Evolutionary conservation across 441 rosid species (phyloP).

Genomic region (Geranium incanum): DNA sequence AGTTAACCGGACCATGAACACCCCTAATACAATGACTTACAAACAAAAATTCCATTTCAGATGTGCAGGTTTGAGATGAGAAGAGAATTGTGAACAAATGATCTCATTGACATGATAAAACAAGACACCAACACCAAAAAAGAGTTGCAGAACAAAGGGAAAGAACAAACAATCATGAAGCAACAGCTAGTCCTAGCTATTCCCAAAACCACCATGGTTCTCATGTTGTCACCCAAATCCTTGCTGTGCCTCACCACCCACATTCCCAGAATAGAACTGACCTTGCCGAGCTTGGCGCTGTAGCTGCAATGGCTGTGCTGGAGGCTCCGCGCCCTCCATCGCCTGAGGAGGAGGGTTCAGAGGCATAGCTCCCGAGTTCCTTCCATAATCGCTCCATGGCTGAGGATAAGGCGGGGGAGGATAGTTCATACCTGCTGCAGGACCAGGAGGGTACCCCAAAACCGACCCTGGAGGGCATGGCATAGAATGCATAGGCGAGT

Average conservation of each 20-base stretch:
- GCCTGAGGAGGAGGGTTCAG: slow-evolving; percentile 16
- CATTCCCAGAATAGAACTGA: slow-evolving; percentile 43
- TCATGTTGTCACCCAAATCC: slow-evolving; percentile 74
- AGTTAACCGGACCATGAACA: too few species aligned
- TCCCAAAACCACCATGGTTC: slow-evolving; percentile 55
- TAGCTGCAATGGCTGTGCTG: slow-evolving; percentile 32
- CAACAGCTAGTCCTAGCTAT: slow-evolving; percentile 33
- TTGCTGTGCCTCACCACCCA: slow-evolving; percentile 44
- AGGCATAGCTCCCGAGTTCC: slow-evolving; percentile 29
- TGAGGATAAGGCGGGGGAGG: slow-evolving; percentile 44
- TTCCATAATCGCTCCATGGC: slow-evolving; percentile 54
- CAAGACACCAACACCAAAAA: not conserved
- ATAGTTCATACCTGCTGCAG: slow-evolving; percentile 42
- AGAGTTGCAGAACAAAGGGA: not conserved
- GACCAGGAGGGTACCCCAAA: slow-evolving; percentile 58
- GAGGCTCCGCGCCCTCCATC: slow-evolving; percentile 32
- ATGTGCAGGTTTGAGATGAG: not conserved
- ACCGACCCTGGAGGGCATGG: slow-evolving; percentile 25
- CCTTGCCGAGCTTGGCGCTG: slow-evolving; percentile 43
- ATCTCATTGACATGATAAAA: not conserved
- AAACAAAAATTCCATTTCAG: not conserved
- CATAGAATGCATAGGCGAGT: too few species aligned
- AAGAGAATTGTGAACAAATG: not conserved
- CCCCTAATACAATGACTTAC: too few species aligned
- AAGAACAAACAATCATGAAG: not conserved